Evolutionary conservation across 148 eudicot species (phyloP), one percentile per base, ranked within the genome.

Genomic region (Euryodendron excelsum): DNA sequence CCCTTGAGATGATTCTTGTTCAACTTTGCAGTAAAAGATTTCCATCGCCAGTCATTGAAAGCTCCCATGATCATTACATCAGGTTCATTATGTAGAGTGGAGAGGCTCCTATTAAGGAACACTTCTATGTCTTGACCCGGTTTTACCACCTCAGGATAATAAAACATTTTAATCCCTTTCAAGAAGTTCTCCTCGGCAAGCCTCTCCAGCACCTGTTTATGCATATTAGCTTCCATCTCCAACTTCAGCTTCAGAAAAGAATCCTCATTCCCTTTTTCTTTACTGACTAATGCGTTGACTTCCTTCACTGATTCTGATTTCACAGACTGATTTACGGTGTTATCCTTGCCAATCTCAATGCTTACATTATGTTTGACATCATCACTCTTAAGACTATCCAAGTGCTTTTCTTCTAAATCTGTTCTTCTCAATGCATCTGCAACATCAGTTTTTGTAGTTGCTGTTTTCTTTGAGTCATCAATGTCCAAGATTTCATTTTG

Each of bases 31-130:
- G 95, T 89, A 74, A 93, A 96, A 45, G 97, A 93, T 84, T 88
- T 96, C 93, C 94, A 96, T 28, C 89, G 83, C 99, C 99, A 96
- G 44, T 86, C 98, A 79, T 96, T 96, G 62, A 87, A 96, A 52
- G 97, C 99, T 82, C 98, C 99, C 97, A 89, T 93, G 15, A 92
- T 86, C 79, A 92, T 69, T 31, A 92, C 83, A 45, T 92, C 90
- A 6, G 90, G 82, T 84, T 96, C 94, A 72, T 89, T 82, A 55
- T 86, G 80, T 77, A 96, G 83, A 72, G 89, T 79, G 25, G 99
- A 96, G 73, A 93, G 75, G 77, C 89, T 91, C 80, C 91, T 85
- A 74, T 96, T 92, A 48, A 93, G 84, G 83, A 91, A 96, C 25
- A 96, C 66, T 78, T 90, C 97, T 31, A 96, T 81, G 67, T 85